These are phyloP conservation scores for Boletus reticulatus DNA, from an alignment of 768 basidiomycete genomes.

Conservation along the genomic window DNA sequence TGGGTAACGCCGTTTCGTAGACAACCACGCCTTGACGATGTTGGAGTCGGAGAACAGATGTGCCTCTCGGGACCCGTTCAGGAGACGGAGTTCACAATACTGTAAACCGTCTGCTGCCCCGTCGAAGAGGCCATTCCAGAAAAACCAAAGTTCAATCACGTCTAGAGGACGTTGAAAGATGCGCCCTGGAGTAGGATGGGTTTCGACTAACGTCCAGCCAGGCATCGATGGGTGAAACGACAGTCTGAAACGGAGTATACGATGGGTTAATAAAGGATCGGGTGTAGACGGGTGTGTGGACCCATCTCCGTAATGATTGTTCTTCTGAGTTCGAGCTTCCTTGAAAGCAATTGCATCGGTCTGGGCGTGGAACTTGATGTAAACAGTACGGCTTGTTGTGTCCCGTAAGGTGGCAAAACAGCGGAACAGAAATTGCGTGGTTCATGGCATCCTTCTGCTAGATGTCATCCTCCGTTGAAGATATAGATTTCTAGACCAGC, in stretches of 20 bases:
- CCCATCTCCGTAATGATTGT: neutral
- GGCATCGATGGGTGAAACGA: constrained; percentile 1
- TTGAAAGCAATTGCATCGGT: neutral
- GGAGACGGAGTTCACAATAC: constrained; percentile 25
- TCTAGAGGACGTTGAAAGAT: constrained; percentile 39
- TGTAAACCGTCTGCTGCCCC: constrained; percentile 45
- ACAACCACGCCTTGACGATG: constrained; percentile 41
- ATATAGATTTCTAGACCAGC: constrained; percentile 1
- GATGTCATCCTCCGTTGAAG: neutral
- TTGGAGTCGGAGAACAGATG: constrained; percentile 33
- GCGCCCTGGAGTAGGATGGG: constrained; percentile 1
- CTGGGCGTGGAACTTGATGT: neutral
- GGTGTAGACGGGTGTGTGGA: too few relatives aligned
- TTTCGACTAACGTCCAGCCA: constrained; percentile 12
- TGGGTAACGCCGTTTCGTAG: constrained; percentile 48
- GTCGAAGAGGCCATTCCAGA: constrained; percentile 39
- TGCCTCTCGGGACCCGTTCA: constrained; percentile 24
- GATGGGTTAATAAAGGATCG: too few relatives aligned
- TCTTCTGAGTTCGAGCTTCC: neutral
- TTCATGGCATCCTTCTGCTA: constrained; percentile 1
- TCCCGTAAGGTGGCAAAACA: neutral
- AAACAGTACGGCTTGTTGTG: constrained; percentile 1
- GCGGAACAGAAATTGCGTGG: neutral
- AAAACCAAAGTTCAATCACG: constrained; percentile 38
- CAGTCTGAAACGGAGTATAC: too few relatives aligned